Percentiles rank a stretch among this genome's conserved stretches.
These are phyloP conservation scores for Lentinula guzmanii DNA, from an alignment of 768 basidiomycete species.

Conservation along the genomic window DNA sequence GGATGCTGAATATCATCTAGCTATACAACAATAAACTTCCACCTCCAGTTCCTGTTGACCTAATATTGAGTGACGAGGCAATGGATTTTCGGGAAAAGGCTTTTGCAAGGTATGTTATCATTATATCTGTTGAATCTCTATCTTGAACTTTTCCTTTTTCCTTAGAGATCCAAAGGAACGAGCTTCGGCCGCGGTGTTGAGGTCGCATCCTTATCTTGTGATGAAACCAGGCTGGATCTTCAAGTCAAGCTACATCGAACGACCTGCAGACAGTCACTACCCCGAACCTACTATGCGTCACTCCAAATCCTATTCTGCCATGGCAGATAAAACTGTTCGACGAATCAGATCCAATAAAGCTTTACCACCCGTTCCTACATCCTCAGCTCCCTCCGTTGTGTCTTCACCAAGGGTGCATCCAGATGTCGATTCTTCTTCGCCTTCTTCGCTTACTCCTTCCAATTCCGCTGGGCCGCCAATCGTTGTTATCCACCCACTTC, in stretches of 20 bases:
- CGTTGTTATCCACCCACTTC: constrained; percentile 25
- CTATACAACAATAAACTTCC: constrained; percentile 58
- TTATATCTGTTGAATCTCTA: neutral
- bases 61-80: constrained; percentile 55
- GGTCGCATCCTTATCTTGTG: constrained; percentile 28
- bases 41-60: constrained; percentile 72
- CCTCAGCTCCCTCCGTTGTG: neutral
- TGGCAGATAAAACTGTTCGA: neutral
- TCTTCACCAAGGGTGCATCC: neutral
- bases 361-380: constrained; percentile 5
- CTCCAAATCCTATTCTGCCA: neutral
- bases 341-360: neutral
- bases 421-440: neutral
- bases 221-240: constrained; percentile 13
- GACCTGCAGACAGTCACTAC: neutral
- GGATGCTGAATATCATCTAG: constrained; percentile 25
- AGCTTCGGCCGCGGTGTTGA: constrained; percentile 59
- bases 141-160: neutral
- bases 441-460: neutral
- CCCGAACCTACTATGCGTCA: neutral
- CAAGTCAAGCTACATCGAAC: constrained; percentile 15
- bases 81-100: constrained; percentile 72
- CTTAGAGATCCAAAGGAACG: constrained; percentile 63
- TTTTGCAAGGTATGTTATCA: constrained; percentile 58
- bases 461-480: constrained; percentile 20